phyloP scores from a whole-genome alignment of 805 yeast species.

The Cyberlindnera petersonii region DNA sequence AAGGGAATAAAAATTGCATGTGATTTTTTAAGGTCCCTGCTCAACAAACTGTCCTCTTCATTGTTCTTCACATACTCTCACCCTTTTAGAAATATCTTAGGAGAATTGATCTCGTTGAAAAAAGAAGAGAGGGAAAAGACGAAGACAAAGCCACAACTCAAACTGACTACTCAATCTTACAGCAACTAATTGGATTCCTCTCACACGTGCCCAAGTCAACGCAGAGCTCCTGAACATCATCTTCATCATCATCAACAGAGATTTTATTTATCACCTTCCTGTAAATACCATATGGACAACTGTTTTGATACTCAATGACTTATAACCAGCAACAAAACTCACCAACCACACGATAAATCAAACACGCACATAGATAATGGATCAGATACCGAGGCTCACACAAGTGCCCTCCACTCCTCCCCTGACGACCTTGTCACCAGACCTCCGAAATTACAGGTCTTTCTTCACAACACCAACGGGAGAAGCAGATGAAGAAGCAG shows the following conservation, averaged over 20 bases:
- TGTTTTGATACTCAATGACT: neutral
- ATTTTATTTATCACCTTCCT: too few species aligned
- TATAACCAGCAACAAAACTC: neutral
- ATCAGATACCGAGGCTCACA: slow-evolving; percentile 8
- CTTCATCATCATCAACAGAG: too few species aligned
- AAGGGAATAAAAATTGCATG: slow-evolving; percentile 10
- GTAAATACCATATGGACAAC: too few species aligned
- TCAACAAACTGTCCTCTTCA: neutral
- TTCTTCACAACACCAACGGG: slow-evolving; percentile 11
- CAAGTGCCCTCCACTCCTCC: slow-evolving; percentile 17
- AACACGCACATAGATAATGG: slow-evolving; percentile 10
- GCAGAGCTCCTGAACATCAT: too few species aligned
- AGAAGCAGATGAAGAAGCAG: slow-evolving; percentile 1
- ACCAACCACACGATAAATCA: too few species aligned
- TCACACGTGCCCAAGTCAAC: neutral
- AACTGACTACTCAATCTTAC: too few species aligned
- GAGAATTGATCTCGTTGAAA: too few species aligned
- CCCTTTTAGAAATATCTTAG: neutral
- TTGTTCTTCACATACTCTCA: too few species aligned
- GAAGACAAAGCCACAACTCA: too few species aligned
- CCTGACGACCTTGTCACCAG: slow-evolving; percentile 13
- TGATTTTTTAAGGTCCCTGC: slow-evolving; percentile 4
- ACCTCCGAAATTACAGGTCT: slow-evolving; percentile 8
- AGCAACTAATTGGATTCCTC: too few species aligned
- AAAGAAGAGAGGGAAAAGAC: too few species aligned